Conservation (phyloP, 805 yeast species). For the Candida dajiaensis region DNA sequence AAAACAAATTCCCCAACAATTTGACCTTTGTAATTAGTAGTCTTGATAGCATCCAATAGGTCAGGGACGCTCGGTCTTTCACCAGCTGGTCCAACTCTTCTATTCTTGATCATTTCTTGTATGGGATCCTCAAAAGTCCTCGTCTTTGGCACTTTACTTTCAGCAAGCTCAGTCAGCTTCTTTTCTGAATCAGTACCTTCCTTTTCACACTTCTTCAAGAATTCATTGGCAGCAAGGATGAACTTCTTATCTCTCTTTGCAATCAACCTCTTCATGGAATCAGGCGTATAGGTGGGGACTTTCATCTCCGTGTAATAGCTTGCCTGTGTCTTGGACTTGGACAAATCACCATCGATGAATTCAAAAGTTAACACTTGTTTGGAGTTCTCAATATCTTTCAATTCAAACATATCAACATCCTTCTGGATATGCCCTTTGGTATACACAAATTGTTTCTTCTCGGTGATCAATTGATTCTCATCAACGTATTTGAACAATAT, state of each 20-base stretch:
- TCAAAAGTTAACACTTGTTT: constrained; percentile 66
- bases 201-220: constrained; percentile 27
- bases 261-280: constrained; percentile 56
- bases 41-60: constrained; percentile 44
- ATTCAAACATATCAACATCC: constrained; percentile 45
- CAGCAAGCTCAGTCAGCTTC: constrained; percentile 32
- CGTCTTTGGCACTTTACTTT: constrained; percentile 39
- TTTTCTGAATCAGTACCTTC: constrained; percentile 35
- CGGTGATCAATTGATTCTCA: constrained; percentile 53
- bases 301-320: constrained; percentile 39
- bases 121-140: constrained; percentile 55
- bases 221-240: constrained; percentile 30
- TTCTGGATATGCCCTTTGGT: constrained; percentile 49
- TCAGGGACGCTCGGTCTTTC: constrained; percentile 40
- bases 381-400: constrained; percentile 33
- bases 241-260: constrained; percentile 52
- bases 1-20: constrained; percentile 47
- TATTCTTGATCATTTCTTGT: constrained; percentile 42
- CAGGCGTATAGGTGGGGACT: constrained; percentile 45
- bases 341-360: constrained; percentile 61
- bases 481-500: constrained; percentile 72
- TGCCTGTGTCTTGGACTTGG: constrained; percentile 42
- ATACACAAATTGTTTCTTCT: constrained; percentile 31
- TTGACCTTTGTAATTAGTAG: constrained; percentile 56
- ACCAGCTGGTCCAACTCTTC: constrained; percentile 17